phyloP scores from a whole-genome alignment of 2,329 filamentous ascomycete species.

The Nigrospora oryzae region DNA sequence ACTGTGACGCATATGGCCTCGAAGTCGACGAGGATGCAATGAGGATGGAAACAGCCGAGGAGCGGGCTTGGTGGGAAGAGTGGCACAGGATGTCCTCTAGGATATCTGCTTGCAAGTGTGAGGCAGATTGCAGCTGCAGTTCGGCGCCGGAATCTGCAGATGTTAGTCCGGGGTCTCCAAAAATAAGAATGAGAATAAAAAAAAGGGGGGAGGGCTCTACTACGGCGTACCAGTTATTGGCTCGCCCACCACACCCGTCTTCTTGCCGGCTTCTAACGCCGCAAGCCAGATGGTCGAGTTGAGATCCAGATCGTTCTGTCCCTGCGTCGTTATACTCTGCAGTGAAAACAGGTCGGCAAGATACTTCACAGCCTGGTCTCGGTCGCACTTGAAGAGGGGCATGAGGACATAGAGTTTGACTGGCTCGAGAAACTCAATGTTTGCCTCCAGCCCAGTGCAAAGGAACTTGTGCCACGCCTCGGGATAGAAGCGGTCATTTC shows the following conservation, averaged over 20 bases:
- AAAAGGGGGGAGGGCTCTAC: not conserved
- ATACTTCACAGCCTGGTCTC: conserved; percentile 43
- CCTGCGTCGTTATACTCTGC: conserved; percentile 35
- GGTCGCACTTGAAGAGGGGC: conserved; percentile 52
- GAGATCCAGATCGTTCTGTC: conserved; percentile 36
- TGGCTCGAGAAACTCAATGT: conserved; percentile 47
- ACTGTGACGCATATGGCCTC: conserved; percentile 56
- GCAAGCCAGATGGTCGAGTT: conserved; percentile 55
- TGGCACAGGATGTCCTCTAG: conserved; percentile 45
- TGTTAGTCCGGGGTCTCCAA: conserved; percentile 7
- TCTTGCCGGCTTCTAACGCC: conserved; percentile 64
- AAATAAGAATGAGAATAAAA: no score
- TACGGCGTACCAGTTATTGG: conserved; percentile 34
- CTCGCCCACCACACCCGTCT: conserved; percentile 60
- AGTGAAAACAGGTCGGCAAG: conserved; percentile 48
- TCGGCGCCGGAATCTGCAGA: not conserved
- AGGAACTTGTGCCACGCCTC: conserved; percentile 50
- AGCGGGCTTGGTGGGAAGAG: conserved; percentile 57
- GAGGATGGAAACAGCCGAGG: conserved; percentile 75
- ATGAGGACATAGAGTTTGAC: conserved; percentile 58
- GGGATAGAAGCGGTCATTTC: conserved; percentile 24
- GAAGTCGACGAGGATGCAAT: conserved; percentile 69
- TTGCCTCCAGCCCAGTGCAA: conserved; percentile 35
- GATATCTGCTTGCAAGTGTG: conserved; percentile 29
- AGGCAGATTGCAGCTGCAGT: not conserved